These are phyloP conservation scores for Kurtzmaniella quercitrusa DNA, from an alignment of 1,139 yeast genomes.

Conservation along the genomic window DNA sequence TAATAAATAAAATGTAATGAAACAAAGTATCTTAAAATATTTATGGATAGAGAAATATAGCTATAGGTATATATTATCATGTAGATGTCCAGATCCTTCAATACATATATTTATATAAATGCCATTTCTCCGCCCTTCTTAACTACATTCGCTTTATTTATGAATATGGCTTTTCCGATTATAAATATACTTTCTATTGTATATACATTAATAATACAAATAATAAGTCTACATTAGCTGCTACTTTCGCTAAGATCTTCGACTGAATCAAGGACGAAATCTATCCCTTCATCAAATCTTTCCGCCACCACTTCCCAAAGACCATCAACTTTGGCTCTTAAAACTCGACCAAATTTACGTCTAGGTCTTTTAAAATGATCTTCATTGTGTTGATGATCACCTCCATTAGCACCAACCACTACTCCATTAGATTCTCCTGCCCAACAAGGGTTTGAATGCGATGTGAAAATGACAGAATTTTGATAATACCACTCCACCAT, in stretches of 20 bases:
- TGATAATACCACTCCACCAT: constrained; percentile 89
- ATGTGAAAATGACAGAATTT: constrained; percentile 78
- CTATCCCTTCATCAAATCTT: constrained; percentile 80
- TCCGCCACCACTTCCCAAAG: constrained; percentile 75
- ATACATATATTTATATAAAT: too few species aligned
- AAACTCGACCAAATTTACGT: constrained; percentile 84
- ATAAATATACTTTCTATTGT: not conserved
- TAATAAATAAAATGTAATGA: too few species aligned
- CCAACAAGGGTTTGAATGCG: constrained; percentile 77
- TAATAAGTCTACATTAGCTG: constrained; percentile 8
- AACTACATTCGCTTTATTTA: too few species aligned
- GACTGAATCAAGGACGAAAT: constrained; percentile 73
- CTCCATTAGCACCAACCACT: constrained; percentile 15
- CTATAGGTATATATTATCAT: too few species aligned
- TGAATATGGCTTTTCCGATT: too few species aligned
- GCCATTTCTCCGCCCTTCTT: too few species aligned
- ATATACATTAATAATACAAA: constrained; percentile 1
- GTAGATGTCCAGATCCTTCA: too few species aligned
- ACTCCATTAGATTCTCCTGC: constrained; percentile 25
- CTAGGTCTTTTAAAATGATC: constrained; percentile 70
- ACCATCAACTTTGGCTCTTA: constrained; percentile 69
- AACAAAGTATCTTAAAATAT: too few species aligned
- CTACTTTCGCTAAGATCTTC: constrained; percentile 40
- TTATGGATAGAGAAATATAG: too few species aligned
- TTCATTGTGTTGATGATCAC: constrained; percentile 18